phyloP scores from a whole-genome alignment of 495 filamentous ascomycete species.

The Annulohypoxylon bovei region DNA sequence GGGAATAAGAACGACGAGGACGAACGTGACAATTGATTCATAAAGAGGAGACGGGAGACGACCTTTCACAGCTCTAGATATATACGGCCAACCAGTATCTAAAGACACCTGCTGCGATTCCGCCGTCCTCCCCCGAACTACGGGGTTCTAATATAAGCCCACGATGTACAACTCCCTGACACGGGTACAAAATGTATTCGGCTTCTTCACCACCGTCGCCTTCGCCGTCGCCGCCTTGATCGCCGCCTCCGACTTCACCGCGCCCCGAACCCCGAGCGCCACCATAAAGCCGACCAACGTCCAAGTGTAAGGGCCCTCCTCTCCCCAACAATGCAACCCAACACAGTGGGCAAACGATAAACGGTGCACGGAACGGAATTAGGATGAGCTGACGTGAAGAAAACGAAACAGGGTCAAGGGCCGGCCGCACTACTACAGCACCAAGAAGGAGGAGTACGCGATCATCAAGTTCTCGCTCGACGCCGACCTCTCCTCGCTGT shows the following conservation, averaged over 20 bases:
- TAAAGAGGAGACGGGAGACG: slow-evolving; percentile 1
- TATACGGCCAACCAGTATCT: slow-evolving; percentile 2
- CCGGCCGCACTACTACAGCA: slow-evolving; percentile 91
- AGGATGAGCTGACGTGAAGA: slow-evolving; percentile 11
- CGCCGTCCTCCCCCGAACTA: neutral
- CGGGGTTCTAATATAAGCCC: slow-evolving; percentile 33
- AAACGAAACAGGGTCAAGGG: slow-evolving; percentile 74
- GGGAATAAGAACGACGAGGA: neutral
- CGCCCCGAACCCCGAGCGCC: slow-evolving; percentile 72
- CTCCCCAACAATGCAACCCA: neutral
- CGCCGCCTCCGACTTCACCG: slow-evolving; percentile 79
- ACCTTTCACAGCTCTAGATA: neutral
- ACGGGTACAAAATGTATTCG: slow-evolving; percentile 90
- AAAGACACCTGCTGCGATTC: neutral
- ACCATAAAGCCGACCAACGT: slow-evolving; percentile 77
- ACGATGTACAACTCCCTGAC: slow-evolving; percentile 88
- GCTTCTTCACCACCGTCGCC: slow-evolving; percentile 95
- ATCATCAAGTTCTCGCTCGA: slow-evolving; percentile 93
- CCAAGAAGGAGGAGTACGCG: slow-evolving; percentile 93
- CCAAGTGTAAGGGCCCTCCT: slow-evolving; percentile 74
- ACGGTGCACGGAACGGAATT: neutral
- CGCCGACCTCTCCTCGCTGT: slow-evolving; percentile 84
- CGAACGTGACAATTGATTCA: slow-evolving; percentile 8
- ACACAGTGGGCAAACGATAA: too few relatives aligned
- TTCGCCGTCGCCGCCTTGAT: slow-evolving; percentile 82